A percentile compares a stretch with the other conserved stretches of the same genome.
These are phyloP conservation scores for Monosporascus cannonballus DNA, from an alignment of 2,329 filamentous ascomycete species.

Conservation along the genomic window DNA sequence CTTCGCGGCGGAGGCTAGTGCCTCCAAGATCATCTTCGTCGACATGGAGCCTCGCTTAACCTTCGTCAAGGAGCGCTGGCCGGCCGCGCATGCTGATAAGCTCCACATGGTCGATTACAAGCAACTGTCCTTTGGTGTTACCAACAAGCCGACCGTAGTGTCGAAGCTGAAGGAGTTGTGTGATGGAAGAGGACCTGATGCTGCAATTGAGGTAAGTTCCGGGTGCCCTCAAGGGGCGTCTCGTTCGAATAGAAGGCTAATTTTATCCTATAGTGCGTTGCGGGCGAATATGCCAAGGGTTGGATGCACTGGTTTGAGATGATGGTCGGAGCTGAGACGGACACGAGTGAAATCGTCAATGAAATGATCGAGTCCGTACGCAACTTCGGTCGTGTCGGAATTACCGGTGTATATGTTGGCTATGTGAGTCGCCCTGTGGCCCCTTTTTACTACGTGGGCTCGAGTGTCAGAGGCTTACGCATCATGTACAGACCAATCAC, in stretches of 20 bases:
- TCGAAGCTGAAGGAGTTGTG: constrained; percentile 68
- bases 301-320: constrained; percentile 56
- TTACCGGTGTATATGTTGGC: constrained; percentile 66
- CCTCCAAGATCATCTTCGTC: constrained; percentile 70
- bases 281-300: constrained; percentile 56
- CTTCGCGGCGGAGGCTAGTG: constrained; percentile 70
- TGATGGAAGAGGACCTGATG: constrained; percentile 67
- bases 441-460: neutral
- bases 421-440: constrained; percentile 37
- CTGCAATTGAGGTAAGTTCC: constrained; percentile 38
- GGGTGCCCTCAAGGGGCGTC: neutral
- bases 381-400: constrained; percentile 66
- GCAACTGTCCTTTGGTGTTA: constrained; percentile 50
- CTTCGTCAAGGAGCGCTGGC: constrained; percentile 58
- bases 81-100: constrained; percentile 40
- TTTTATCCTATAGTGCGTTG: constrained; percentile 48
- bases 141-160: constrained; percentile 56
- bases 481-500: constrained; percentile 56
- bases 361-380: constrained; percentile 72
- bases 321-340: constrained; percentile 66
- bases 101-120: constrained; percentile 66
- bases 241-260: constrained; percentile 29
- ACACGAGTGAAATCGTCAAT: constrained; percentile 75
- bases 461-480: neutral
- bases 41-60: constrained; percentile 67